Evolutionary conservation across 148 eudicot genomes (phyloP), one percentile per base, ranked within the genome.

Genomic region (Linanthus parryae): DNA sequence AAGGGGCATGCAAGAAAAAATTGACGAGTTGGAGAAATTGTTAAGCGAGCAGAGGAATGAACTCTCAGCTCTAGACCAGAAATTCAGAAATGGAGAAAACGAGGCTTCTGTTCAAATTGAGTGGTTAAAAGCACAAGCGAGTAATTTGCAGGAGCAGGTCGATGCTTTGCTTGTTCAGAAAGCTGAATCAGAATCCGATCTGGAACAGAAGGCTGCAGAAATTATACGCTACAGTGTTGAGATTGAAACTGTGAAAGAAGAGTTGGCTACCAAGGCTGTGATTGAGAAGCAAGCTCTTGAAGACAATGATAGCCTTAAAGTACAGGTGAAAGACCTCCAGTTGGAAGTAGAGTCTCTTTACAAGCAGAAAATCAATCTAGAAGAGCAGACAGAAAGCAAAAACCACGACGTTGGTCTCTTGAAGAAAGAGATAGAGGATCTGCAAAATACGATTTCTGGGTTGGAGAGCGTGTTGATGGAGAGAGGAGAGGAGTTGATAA

Each of bases 181-280:
- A 53, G 40, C 8, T 44, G 92, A 88, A 49, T 51, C 69, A 49
- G 83, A 76, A 39, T 40, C 54, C 42, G 69, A 71, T 48, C 56
- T 81, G 33, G 85, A 68, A 59, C 70, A 66, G 57, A 81, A 55
- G 55, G 44, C 51, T 41, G 72, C 54, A 5, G 88, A 78, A 50
- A 74, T 76, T 56, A 65, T 81, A 40, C 82, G 67, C 20, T 50
- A 58, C 59, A 39, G 57, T 63, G 57, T 64, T 48, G 83, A 78
- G 63, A 69, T 81, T 49, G 77, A 71, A 65, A 69, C 57, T 44
- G 54, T 79, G 66, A 62, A 68, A 50, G 71, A 69, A 41, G 80
- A 77, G 66, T 44, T 80, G 38, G 49, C 68, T 13, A 67, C 55
- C 57, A 72, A 64, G 23, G 63, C 52, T n/a, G 54, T 63, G 19